Conservation (phyloP, 805 yeast genomes). For the Torulaspora microellipsoides region DNA sequence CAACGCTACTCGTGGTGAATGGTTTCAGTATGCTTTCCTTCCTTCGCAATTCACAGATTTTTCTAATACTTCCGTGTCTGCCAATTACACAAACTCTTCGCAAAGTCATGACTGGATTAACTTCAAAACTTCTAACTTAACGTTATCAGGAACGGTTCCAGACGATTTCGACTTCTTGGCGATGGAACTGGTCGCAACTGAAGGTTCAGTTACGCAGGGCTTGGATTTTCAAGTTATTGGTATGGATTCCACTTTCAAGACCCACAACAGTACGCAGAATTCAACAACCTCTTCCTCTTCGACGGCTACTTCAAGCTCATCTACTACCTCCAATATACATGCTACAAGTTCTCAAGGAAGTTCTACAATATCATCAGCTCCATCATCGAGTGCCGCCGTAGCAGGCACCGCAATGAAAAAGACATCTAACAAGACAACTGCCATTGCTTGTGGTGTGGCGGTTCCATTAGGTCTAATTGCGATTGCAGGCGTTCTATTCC, state of each 20-base stretch:
- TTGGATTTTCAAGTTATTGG: conserved; percentile 52
- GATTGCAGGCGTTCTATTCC: conserved; percentile 45
- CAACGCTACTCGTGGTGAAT: conserved; percentile 64
- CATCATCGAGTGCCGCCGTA: conserved; percentile 30
- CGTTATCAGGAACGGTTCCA: conserved; percentile 68
- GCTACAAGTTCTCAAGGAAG: conserved; percentile 26
- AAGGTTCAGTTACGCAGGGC: conserved; percentile 36
- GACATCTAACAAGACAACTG: conserved; percentile 50
- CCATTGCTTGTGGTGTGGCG: conserved; percentile 87
- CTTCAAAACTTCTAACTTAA: conserved; percentile 54
- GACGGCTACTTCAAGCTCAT: conserved; percentile 20
- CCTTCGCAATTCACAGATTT: conserved; percentile 54
- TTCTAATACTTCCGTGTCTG: conserved; percentile 45
- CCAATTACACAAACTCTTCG: conserved; percentile 36
- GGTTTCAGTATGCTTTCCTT: conserved; percentile 52
- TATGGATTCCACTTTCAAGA: conserved; percentile 30
- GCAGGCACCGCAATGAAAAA: conserved; percentile 31
- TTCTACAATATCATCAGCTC: conserved; percentile 26
- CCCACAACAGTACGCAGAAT: conserved; percentile 11
- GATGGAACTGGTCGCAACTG: conserved; percentile 41
- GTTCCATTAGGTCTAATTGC: conserved; percentile 59
- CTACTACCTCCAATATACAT: conserved; percentile 30
- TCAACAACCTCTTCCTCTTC: conserved; percentile 15
- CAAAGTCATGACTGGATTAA: conserved; percentile 56
- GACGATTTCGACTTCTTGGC: conserved; percentile 39